Conservation (phyloP, 495 filamentous ascomycete genomes). For the Acidomyces sp. region DNA sequence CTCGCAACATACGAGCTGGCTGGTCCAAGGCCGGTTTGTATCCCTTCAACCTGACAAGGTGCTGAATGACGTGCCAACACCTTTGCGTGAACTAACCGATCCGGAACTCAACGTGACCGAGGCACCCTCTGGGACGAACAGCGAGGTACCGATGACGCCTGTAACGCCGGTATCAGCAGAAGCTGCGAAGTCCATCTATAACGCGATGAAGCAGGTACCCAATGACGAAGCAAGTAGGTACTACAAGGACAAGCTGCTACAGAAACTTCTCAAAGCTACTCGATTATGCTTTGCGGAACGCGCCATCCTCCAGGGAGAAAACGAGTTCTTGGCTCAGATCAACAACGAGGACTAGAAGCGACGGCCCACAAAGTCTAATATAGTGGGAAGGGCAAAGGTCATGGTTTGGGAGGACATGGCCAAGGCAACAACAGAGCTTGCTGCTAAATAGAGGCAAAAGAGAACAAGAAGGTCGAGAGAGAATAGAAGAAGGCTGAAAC, state of each 20-base stretch:
- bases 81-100: not conserved
- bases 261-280: conserved; percentile 14
- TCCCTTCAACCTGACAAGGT: conserved; percentile 4
- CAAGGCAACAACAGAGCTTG: conserved; percentile 2
- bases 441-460: too few species aligned
- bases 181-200: not conserved
- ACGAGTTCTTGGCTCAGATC: conserved; percentile 1
- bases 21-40: conserved; percentile 4
- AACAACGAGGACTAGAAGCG: conserved; percentile 12
- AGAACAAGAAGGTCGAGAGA: conserved; percentile 6
- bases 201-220: conserved; percentile 7
- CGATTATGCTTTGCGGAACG: conserved; percentile 5
- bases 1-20: conserved; percentile 1
- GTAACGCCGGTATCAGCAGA: conserved; percentile 3
- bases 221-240: conserved; percentile 4
- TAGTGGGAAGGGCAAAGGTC: conserved; percentile 8
- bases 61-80: not conserved
- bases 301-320: conserved; percentile 6
- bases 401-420: conserved; percentile 9
- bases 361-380: conserved; percentile 4
- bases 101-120: not conserved
- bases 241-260: conserved; percentile 4
- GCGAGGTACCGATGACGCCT: conserved; percentile 5
- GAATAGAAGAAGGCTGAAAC: conserved; percentile 5
- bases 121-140: not conserved